phyloP scores from a whole-genome alignment of 176 grass and related monocot genomes.

The Eremochloa ophiuroides region DNA sequence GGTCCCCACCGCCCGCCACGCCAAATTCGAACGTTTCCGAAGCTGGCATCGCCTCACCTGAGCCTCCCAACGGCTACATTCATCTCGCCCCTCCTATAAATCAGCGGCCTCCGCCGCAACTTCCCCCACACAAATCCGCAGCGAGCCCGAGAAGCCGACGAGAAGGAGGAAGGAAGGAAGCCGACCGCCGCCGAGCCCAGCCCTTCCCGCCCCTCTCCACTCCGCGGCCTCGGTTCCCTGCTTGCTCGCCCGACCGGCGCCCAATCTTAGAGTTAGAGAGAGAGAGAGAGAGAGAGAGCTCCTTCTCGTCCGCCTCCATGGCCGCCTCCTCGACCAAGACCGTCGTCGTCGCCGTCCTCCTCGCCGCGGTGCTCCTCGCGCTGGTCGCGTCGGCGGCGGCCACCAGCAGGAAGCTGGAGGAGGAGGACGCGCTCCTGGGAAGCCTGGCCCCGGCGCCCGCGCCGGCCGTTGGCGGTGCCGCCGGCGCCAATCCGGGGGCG shows the following conservation, averaged over 20 bases:
- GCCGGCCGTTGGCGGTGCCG: conserved; percentile 6
- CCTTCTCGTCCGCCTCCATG: conserved; percentile 32
- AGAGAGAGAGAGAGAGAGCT: too few species aligned
- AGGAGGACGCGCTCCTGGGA: conserved; percentile 25
- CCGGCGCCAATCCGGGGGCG: conserved; percentile 16
- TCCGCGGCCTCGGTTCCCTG: not conserved
- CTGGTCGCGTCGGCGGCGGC: conserved; percentile 13
- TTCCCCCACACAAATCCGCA: not conserved
- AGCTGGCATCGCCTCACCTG: not conserved
- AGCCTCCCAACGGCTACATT: conserved; percentile 48
- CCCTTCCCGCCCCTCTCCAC: not conserved
- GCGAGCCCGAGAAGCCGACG: conserved; percentile 23
- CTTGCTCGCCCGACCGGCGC: not conserved
- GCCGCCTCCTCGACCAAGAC: conserved; percentile 48
- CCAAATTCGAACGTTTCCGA: conserved; percentile 60
- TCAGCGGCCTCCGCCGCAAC: not conserved
- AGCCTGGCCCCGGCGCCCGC: conserved; percentile 41
- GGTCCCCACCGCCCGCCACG: conserved; percentile 4
- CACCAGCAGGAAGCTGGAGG: conserved; percentile 11
- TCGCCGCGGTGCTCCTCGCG: conserved; percentile 23
- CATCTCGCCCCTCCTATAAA: conserved; percentile 32
- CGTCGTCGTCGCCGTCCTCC: conserved; percentile 14
- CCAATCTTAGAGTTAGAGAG: too few species aligned
- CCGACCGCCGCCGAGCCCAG: not conserved
- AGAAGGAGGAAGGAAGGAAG: conserved; percentile 19